Conservation (phyloP, 2,329 filamentous ascomycete genomes). For the Talaromyces sp. region DNA sequence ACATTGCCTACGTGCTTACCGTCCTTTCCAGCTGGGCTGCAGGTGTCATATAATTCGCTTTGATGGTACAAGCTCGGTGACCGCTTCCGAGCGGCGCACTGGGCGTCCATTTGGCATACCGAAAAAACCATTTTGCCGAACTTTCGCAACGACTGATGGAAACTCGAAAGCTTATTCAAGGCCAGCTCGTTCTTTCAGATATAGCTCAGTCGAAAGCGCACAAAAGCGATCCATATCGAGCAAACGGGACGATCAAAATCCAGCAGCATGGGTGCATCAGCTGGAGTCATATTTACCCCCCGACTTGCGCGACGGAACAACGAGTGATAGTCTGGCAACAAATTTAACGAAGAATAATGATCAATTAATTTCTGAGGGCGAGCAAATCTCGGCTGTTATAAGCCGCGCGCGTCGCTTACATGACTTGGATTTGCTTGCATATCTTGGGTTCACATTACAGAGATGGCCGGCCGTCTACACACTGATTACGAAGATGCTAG, state of each 20-base stretch:
- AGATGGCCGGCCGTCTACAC: conserved; percentile 41
- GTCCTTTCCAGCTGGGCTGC: conserved; percentile 34
- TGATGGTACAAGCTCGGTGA: conserved; percentile 1
- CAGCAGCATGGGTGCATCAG: conserved; percentile 33
- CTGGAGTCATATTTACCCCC: conserved; percentile 35
- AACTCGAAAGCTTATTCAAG: not conserved
- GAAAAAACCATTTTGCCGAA: conserved; percentile 5
- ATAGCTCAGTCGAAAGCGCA: not conserved
- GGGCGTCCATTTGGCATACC: conserved; percentile 3
- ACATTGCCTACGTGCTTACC: conserved; percentile 37
- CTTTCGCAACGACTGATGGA: conserved; percentile 5
- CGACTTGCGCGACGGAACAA: conserved; percentile 23
- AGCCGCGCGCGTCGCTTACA: conserved; percentile 27
- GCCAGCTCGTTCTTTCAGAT: not conserved
- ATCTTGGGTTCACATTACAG: conserved; percentile 38
- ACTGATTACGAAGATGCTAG: conserved; percentile 38
- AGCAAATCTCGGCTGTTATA: conserved; percentile 33
- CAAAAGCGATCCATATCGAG: not conserved
- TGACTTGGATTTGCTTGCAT: conserved; percentile 36
- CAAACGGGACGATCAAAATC: conserved; percentile 22
- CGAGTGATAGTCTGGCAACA: conserved; percentile 10
- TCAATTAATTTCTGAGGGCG: conserved; percentile 24
- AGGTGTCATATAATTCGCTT: conserved; percentile 23
- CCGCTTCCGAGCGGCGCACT: not conserved
- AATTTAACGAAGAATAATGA: not conserved